Evolutionary conservation across 31 red algal genomes (phyloP), one percentile per base, ranked within the genome.

Genomic region (Asparagopsis taxiformis): DNA sequence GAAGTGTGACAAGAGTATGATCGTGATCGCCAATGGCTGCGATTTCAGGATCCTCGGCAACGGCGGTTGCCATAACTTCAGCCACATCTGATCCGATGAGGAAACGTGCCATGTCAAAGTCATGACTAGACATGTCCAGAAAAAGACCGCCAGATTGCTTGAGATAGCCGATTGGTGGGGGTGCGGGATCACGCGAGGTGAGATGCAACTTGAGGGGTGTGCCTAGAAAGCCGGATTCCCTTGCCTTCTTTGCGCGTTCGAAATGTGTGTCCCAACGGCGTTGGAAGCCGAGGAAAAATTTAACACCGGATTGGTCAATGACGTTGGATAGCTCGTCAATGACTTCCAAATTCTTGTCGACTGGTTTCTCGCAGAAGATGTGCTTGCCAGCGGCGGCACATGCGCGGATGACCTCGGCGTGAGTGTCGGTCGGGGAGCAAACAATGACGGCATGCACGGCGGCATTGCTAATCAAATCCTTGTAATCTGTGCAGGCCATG

Each of bases 81-180:
- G 70, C 59, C 1, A 94, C 69, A 50, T 98, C 80, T 1, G 81
- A 88, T 38, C 80, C 95, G 53, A 91, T 79, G 48, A 90, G 48
- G 59, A 82, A 94, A n/a, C 95, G 85, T 23, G 95, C 95, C 95
- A 98, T 98, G 72, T 98, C 95, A 78, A 98, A 94, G 78, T 98
- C 95, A 62, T 98, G 95, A 0, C 67, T 91, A 51, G 82, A 83
- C 95, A 94, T 94, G 46, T 98, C 95, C 19, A 91, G 71, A 59
- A 98, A 98, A 2, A 98, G 66, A 26, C 95, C 95, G 15, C 95
- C 95, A 3, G 90, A 94, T 60, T 98, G 84, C 81, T 98, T 94
- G 55, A 98, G 68, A 66, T 98, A 98, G 22, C 74, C 91, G 4
- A 98, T 70, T 23, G 95, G 95, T 30, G 95, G 95, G 53, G 95